Conservation (phyloP, 2,329 filamentous ascomycete genomes). For the Cercospora citrullina region DNA sequence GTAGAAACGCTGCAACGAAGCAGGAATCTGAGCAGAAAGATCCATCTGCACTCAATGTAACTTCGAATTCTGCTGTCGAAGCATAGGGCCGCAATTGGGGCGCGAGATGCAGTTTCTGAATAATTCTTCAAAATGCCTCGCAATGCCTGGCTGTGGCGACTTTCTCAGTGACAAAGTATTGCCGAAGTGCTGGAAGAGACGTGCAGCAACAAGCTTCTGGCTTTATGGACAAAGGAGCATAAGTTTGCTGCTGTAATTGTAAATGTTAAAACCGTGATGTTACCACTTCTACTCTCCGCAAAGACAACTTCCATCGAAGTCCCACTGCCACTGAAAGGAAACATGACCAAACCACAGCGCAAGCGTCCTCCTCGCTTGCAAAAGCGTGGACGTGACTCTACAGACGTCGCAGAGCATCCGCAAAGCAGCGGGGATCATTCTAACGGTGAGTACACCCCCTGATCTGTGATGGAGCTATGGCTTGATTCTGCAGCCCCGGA, state of each 20-base stretch:
- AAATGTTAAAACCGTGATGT: neutral
- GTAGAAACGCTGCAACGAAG: neutral
- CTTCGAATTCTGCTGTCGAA: neutral
- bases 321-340: neutral
- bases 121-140: neutral
- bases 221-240: neutral
- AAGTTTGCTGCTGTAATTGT: neutral
- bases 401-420: neutral
- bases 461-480: neutral
- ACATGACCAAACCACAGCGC: neutral
- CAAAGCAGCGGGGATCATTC: neutral
- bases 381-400: neutral
- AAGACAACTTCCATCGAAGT: neutral
- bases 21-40: neutral
- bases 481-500: accelerated
- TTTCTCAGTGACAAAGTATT: neutral
- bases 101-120: neutral
- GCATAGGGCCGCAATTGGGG: neutral
- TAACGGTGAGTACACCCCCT: neutral
- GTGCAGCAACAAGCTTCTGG: neutral
- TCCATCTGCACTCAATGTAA: neutral
- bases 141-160: neutral
- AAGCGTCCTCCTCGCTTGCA: neutral
- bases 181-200: neutral
- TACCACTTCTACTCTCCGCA: neutral